Evolutionary conservation across 306 rosid species (phyloP).

Genomic region (Styphnolobium japonicum): DNA sequence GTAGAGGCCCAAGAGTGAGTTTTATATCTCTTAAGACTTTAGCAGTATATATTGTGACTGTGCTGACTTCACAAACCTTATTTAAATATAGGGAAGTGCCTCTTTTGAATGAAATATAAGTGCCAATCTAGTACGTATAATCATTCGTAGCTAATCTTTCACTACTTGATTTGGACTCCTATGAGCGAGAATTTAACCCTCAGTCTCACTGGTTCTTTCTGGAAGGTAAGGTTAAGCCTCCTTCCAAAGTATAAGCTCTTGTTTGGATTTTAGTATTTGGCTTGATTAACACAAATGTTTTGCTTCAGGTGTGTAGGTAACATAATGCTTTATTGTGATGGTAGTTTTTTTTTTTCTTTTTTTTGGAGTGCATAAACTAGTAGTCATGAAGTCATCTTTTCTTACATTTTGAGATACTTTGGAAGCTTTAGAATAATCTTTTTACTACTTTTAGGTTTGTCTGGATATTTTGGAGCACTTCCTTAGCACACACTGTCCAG

Average conservation of each 20-base stretch:
- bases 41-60: background rate
- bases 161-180: background rate
- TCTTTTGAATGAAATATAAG: background rate
- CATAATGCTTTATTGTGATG: background rate
- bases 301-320: background rate
- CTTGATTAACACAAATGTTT: background rate
- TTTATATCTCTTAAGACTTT: background rate
- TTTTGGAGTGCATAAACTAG: background rate
- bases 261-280: background rate
- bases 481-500: background rate
- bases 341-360: background rate
- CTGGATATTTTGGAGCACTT: background rate
- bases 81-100: background rate
- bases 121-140: background rate
- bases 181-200: background rate
- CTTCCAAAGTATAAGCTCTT: background rate
- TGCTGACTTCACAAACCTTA: background rate
- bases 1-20: background rate
- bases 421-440: background rate
- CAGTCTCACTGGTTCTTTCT: slow-evolving; percentile 3
- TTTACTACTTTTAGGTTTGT: slow-evolving; percentile 7
- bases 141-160: background rate
- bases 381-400: background rate
- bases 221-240: background rate
- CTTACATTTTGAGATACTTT: background rate